These are phyloP conservation scores for Lathyrus sativus DNA, from an alignment of 306 rosid genomes.

Conservation along the genomic window DNA sequence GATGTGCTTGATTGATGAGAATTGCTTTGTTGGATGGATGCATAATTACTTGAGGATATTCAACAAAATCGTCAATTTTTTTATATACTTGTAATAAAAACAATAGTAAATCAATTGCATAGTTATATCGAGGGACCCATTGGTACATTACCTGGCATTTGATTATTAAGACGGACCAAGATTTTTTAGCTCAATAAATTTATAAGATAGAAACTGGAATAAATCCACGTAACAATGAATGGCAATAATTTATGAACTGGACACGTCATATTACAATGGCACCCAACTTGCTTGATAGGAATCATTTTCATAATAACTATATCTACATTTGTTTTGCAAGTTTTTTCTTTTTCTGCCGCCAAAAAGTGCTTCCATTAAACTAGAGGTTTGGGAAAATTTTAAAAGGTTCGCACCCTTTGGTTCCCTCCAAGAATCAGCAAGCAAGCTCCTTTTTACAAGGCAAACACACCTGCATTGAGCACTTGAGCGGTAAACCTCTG, in stretches of 20 bases:
- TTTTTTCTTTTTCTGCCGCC: conserved; percentile 40
- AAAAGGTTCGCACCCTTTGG: conserved; percentile 33
- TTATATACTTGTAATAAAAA: background rate
- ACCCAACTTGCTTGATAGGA: conserved; percentile 39
- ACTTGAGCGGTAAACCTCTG: conserved; percentile 55
- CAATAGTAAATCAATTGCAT: background rate
- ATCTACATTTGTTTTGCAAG: conserved; percentile 47
- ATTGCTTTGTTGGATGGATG: background rate
- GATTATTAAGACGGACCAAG: conserved; percentile 22
- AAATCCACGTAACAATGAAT: conserved; percentile 32
- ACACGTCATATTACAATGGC: conserved; percentile 46
- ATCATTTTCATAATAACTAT: conserved; percentile 37
- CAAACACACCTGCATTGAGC: conserved; percentile 34
- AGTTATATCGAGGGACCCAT: conserved; percentile 43
- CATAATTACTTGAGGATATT: no score
- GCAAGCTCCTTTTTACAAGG: conserved; percentile 41
- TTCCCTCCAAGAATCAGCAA: conserved; percentile 56
- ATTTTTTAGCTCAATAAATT: conserved; percentile 25
- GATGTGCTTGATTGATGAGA: background rate
- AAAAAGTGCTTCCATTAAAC: conserved; percentile 44
- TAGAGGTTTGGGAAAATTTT: background rate
- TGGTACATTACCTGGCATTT: conserved; percentile 33
- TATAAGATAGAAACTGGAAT: conserved; percentile 1
- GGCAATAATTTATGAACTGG: conserved; percentile 35
- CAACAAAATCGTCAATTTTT: background rate